phyloP scores from a whole-genome alignment of 257 asterid genomes.

The Dorcoceras hygrometricum region DNA sequence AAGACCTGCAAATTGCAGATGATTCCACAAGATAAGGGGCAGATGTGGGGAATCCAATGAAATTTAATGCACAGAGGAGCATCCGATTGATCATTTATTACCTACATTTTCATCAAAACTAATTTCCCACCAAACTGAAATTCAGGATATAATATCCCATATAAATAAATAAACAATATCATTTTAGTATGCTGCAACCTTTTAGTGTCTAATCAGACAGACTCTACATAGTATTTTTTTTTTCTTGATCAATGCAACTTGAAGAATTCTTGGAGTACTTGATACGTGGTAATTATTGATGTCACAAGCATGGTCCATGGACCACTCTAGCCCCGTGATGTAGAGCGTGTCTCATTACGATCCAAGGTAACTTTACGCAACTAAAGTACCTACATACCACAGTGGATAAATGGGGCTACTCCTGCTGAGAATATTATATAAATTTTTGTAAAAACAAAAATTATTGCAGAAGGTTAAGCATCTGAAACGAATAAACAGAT shows the following conservation, averaged over 20 bases:
- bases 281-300: slow-evolving; percentile 24
- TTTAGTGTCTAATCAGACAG: slow-evolving; percentile 14
- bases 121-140: slow-evolving; percentile 22
- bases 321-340: slow-evolving; percentile 16
- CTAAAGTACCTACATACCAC: slow-evolving; percentile 18
- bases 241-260: slow-evolving; percentile 21
- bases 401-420: background rate
- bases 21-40: slow-evolving; percentile 37
- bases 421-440: background rate
- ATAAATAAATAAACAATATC: slow-evolving; percentile 14
- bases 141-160: slow-evolving; percentile 27
- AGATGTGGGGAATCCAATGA: slow-evolving; percentile 50
- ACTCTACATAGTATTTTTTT: background rate
- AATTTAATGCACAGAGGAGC: slow-evolving; percentile 44
- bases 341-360: slow-evolving; percentile 21
- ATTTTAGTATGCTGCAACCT: background rate
- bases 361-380: slow-evolving; percentile 35
- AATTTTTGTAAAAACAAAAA: background rate
- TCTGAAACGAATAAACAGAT: background rate
- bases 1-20: slow-evolving; percentile 48
- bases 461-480: background rate
- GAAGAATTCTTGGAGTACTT: slow-evolving; percentile 29
- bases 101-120: slow-evolving; percentile 23
- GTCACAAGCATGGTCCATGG: slow-evolving; percentile 38
- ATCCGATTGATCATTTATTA: slow-evolving; percentile 21